A percentile compares a stretch with the other conserved stretches of the same genome.
Evolutionary conservation across 768 basidiomycete genomes (phyloP).

Genomic region (Auricularia auricula-judae): DNA sequence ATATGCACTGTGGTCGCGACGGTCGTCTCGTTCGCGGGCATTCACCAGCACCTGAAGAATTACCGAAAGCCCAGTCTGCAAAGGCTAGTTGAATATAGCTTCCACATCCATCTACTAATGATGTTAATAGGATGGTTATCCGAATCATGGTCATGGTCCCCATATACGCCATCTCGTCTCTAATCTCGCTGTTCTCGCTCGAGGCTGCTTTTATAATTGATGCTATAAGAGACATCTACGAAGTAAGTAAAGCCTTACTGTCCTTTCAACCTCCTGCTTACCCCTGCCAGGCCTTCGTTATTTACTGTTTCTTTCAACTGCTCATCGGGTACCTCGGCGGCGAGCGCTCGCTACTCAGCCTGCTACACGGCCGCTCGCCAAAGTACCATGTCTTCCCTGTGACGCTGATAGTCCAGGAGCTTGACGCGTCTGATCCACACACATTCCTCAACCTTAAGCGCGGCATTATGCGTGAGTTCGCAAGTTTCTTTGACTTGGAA

Average conservation of each 20-base stretch:
- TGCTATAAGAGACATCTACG: conserved; percentile 88
- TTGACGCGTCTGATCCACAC: conserved; percentile 92
- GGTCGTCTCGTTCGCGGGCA: conserved; percentile 58
- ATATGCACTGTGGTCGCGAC: conserved; percentile 60
- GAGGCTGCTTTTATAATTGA: conserved; percentile 96
- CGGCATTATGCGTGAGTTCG: conserved; percentile 76
- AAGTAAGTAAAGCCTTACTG: conserved; percentile 39
- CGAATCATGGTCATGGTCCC: conserved; percentile 98
- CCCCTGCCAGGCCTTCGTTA: conserved; percentile 67
- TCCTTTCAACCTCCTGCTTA: background rate
- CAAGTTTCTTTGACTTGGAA: background rate
- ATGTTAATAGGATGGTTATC: conserved; percentile 63
- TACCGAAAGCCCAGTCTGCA: conserved; percentile 76
- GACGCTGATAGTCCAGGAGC: conserved; percentile 68
- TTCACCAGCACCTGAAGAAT: conserved; percentile 73
- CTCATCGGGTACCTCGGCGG: conserved; percentile 82
- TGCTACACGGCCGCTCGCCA: conserved; percentile 83
- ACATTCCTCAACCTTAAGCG: conserved; percentile 89
- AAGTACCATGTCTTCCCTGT: conserved; percentile 81
- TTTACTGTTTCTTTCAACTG: conserved; percentile 84
- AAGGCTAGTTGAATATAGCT: conserved; percentile 34
- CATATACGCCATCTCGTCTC: conserved; percentile 78
- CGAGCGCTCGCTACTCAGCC: conserved; percentile 84
- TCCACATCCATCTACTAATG: background rate
- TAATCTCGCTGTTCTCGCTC: conserved; percentile 88